A percentile compares a stretch with the other conserved stretches of the same genome.
phyloP scores from a whole-genome alignment of 192 early-diverging fungal genomes.

The Neocallimastix lanati region DNA sequence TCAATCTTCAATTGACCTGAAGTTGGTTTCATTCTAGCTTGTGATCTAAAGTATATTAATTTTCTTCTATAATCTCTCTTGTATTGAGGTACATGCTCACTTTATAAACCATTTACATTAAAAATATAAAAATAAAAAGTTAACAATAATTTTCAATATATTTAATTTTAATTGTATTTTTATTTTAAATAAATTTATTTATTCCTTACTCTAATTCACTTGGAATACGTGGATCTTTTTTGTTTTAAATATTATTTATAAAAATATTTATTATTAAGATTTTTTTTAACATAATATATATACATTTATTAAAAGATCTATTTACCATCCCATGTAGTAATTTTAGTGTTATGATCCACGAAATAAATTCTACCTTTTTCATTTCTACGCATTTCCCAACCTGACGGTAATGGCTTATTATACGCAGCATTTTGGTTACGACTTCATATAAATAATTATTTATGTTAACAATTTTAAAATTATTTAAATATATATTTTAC shows the following conservation, averaged over 20 bases:
- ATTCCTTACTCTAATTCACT: not conserved
- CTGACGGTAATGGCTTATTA: conserved; percentile 47
- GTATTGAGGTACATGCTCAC: conserved; percentile 88
- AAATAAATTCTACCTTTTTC: conserved; percentile 88
- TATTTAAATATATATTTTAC: too few relatives aligned
- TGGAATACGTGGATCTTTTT: not conserved
- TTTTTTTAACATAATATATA: too few relatives aligned
- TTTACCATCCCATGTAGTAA: conserved; percentile 86
- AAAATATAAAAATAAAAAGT: too few relatives aligned
- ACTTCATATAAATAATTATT: not conserved
- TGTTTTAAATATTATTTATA: too few relatives aligned
- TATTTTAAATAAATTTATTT: too few relatives aligned
- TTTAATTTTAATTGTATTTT: too few relatives aligned
- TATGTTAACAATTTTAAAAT: not conserved
- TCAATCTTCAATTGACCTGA: conserved; percentile 88
- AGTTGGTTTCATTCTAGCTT: conserved; percentile 70
- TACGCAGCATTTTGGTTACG: not conserved
- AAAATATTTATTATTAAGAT: too few relatives aligned
- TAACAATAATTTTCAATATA: too few relatives aligned
- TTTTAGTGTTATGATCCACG: conserved; percentile 96
- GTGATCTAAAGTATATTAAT: conserved; percentile 87
- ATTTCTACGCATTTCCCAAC: conserved; percentile 97
- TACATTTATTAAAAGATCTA: too few relatives aligned
- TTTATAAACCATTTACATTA: too few relatives aligned
- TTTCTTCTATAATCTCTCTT: conserved; percentile 97